These are phyloP conservation scores for Agrocybe chaxingu DNA, from an alignment of 768 basidiomycete genomes.

Conservation along the genomic window DNA sequence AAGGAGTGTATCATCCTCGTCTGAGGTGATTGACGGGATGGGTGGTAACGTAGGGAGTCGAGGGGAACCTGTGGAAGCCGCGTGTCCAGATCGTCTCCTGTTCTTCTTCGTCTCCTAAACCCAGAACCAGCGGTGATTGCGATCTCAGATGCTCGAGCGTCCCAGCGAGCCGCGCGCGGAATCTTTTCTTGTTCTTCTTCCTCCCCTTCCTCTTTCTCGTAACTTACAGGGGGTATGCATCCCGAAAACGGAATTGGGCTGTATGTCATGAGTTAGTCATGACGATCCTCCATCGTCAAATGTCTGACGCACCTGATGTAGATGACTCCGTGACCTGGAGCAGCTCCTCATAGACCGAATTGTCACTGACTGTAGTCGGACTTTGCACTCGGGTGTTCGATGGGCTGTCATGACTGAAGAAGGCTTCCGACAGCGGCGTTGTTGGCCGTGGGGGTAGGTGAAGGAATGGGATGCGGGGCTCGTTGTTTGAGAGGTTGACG, in stretches of 20 bases:
- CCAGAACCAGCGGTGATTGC: conserved; percentile 26
- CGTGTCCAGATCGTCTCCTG: neutral
- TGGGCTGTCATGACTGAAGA: conserved; percentile 4
- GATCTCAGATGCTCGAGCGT: conserved; percentile 31
- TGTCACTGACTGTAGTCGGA: neutral
- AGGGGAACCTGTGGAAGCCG: conserved; percentile 2
- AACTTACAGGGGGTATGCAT: neutral
- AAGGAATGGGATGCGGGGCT: conserved; percentile 15
- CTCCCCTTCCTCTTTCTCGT: too few species aligned
- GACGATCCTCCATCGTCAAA: too few species aligned
- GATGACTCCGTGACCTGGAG: neutral
- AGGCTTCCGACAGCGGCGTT: conserved; percentile 17
- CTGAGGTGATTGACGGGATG: conserved; percentile 16
- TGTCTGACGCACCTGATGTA: too few species aligned
- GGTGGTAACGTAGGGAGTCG: conserved; percentile 21
- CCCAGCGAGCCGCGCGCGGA: conserved; percentile 31
- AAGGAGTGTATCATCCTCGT: conserved; percentile 6
- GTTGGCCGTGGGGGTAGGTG: conserved; percentile 20
- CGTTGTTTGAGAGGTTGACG: conserved; percentile 13
- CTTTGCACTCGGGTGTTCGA: conserved; percentile 1
- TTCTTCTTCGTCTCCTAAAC: conserved; percentile 13
- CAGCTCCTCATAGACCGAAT: neutral
- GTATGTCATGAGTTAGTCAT: too few species aligned
- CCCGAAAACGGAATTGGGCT: neutral
- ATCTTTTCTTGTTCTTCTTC: conserved; percentile 1